Conservation (phyloP, 169 alveolate genomes). For the Plasmodium chabaudi region DNA sequence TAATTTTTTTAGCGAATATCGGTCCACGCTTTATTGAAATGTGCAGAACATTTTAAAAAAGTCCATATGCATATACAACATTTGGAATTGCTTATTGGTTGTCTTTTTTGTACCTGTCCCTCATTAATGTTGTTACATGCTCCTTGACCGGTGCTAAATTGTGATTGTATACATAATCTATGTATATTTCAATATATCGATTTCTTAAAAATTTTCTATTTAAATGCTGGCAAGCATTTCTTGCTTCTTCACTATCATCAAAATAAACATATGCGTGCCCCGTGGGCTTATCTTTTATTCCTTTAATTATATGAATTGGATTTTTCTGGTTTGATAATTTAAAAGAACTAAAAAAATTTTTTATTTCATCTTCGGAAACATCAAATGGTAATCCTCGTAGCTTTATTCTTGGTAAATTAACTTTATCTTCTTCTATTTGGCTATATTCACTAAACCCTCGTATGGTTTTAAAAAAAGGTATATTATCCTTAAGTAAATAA, state of each 20-base stretch:
- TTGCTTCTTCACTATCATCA: slow-evolving; percentile 71
- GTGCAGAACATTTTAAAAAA: background rate
- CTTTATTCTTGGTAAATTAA: slow-evolving; percentile 60
- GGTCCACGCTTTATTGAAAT: too few species aligned
- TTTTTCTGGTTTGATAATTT: slow-evolving; percentile 26
- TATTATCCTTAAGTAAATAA: slow-evolving; percentile 1
- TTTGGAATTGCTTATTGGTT: slow-evolving; percentile 19
- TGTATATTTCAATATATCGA: slow-evolving; percentile 68
- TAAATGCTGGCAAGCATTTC: slow-evolving; percentile 62
- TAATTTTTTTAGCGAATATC: too few species aligned
- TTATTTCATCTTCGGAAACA: slow-evolving; percentile 67
- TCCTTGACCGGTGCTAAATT: slow-evolving; percentile 54
- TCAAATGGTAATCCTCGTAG: slow-evolving; percentile 71
- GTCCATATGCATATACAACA: background rate
- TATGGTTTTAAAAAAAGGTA: background rate
- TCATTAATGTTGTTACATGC: slow-evolving; percentile 72
- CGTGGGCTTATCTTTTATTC: slow-evolving; percentile 56
- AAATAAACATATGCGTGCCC: slow-evolving; percentile 75
- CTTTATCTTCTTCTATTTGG: slow-evolving; percentile 34
- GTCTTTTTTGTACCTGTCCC: slow-evolving; percentile 70
- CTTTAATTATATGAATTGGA: slow-evolving; percentile 60
- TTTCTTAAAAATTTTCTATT: slow-evolving; percentile 54
- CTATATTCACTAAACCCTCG: slow-evolving; percentile 36
- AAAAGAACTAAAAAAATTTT: slow-evolving; percentile 38
- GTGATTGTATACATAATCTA: slow-evolving; percentile 51